A percentile compares a stretch with the other conserved stretches of the same genome.
These are phyloP conservation scores for Pyrenophora seminiperda DNA, from an alignment of 2,329 filamentous ascomycete genomes.

Conservation along the genomic window DNA sequence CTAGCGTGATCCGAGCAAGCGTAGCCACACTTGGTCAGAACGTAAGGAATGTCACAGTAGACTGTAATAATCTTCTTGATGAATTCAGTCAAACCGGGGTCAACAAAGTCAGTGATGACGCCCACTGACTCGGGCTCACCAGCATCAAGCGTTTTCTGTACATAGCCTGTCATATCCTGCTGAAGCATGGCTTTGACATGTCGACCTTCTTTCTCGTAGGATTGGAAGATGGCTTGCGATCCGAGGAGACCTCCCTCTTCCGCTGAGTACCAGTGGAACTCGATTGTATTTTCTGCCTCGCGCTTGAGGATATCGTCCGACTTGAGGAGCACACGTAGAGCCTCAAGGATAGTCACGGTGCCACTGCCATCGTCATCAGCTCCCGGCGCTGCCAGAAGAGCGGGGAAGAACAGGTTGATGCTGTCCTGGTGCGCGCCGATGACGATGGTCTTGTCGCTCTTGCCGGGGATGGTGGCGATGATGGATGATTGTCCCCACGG, in stretches of 20 bases:
- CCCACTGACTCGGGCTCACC: constrained; percentile 85
- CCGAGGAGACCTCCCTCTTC: constrained; percentile 88
- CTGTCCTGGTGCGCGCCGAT: constrained; percentile 83
- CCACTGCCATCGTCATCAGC: constrained; percentile 96
- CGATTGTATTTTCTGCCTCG: constrained; percentile 80
- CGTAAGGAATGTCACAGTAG: constrained; percentile 88
- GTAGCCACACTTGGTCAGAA: constrained; percentile 88
- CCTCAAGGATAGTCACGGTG: constrained; percentile 92
- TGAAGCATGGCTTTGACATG: constrained; percentile 96
- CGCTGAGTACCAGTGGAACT: constrained; percentile 96
- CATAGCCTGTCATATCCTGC: constrained; percentile 90
- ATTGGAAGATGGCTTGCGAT: constrained; percentile 84
- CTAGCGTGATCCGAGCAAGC: constrained; percentile 79
- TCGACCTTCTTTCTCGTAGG: constrained; percentile 73
- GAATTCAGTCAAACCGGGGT: constrained; percentile 80
- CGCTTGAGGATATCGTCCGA: constrained; percentile 73
- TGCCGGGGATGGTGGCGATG: constrained; percentile 88
- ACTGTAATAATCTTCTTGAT: constrained; percentile 85
- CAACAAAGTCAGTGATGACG: constrained; percentile 90
- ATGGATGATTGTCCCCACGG: constrained; percentile 88
- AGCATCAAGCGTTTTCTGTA: constrained; percentile 79
- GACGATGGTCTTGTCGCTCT: constrained; percentile 81
- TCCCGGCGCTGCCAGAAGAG: constrained; percentile 81
- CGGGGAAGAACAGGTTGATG: constrained; percentile 89
- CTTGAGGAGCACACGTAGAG: constrained; percentile 77